Percentiles rank a stretch among this genome's conserved stretches.
phyloP scores from a whole-genome alignment of 768 basidiomycete genomes.

The Hydnum rufescens region DNA sequence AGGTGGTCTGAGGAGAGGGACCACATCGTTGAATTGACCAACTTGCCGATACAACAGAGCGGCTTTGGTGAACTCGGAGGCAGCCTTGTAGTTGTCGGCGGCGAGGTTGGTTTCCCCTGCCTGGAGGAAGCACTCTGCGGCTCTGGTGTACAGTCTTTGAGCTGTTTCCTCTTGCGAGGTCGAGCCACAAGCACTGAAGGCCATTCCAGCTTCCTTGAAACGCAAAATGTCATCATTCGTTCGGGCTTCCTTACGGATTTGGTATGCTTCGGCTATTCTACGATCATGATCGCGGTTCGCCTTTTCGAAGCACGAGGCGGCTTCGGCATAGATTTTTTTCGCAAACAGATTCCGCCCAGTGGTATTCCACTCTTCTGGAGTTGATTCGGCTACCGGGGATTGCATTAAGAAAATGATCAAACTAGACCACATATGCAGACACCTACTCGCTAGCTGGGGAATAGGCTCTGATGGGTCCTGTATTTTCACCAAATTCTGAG shows the following conservation, averaged over 20 bases:
- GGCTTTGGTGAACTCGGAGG: conserved; percentile 8
- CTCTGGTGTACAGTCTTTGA: not conserved
- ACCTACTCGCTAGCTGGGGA: conserved; percentile 5
- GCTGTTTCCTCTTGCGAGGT: not conserved
- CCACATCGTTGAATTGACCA: conserved; percentile 3
- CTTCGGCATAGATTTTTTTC: not conserved
- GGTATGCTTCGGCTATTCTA: conserved; percentile 1
- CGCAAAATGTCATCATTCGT: not conserved
- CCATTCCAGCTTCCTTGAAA: not conserved
- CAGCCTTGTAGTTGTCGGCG: not conserved
- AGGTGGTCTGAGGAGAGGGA: conserved; percentile 12
- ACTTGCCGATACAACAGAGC: conserved; percentile 5
- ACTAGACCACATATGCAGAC: not conserved
- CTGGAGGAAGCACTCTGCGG: conserved; percentile 5
- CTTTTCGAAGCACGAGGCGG: conserved; percentile 7
- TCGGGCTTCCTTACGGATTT: not conserved
- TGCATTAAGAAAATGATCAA: conserved; percentile 1
- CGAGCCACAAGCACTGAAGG: not conserved
- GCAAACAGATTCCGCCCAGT: conserved; percentile 3
- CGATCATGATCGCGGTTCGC: not conserved
- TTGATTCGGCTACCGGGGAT: not conserved
- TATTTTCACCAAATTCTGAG: not conserved
- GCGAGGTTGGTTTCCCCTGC: not conserved
- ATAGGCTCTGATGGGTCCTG: not conserved
- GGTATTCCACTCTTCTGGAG: conserved; percentile 2